Evolutionary conservation across 805 yeast genomes (phyloP).

Genomic region (Spathaspora girioi): DNA sequence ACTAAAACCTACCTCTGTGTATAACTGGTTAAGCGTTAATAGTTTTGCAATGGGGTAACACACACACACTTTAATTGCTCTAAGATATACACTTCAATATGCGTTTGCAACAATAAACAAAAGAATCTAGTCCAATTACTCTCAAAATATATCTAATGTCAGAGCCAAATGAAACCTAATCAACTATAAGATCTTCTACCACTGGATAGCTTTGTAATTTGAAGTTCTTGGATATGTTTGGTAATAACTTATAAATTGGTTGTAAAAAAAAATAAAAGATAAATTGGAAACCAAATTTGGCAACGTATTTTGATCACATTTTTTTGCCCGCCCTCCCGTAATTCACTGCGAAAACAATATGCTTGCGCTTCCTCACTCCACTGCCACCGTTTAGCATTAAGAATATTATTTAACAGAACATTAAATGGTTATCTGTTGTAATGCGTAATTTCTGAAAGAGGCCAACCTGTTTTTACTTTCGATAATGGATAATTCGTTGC

Average conservation of each 20-base stretch:
- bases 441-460: too few relatives aligned
- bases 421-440: too few relatives aligned
- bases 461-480: too few relatives aligned
- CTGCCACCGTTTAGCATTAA: too few relatives aligned
- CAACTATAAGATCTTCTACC: neutral
- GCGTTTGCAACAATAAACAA: neutral
- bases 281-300: neutral
- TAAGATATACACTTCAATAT: too few relatives aligned
- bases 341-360: neutral
- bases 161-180: neutral
- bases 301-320: neutral
- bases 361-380: neutral
- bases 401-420: too few relatives aligned
- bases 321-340: neutral
- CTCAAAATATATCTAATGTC: neutral
- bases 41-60: neutral
- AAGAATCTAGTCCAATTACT: neutral
- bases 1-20: too few relatives aligned
- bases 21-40: neutral
- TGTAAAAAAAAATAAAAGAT: neutral
- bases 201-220: neutral
- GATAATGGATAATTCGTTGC: too few relatives aligned
- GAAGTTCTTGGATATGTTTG: neutral
- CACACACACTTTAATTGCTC: neutral
- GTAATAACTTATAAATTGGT: neutral